Base-by-base conservation (phyloP, 768 basidiomycete species). In the Suillus occidentalis region DNA sequence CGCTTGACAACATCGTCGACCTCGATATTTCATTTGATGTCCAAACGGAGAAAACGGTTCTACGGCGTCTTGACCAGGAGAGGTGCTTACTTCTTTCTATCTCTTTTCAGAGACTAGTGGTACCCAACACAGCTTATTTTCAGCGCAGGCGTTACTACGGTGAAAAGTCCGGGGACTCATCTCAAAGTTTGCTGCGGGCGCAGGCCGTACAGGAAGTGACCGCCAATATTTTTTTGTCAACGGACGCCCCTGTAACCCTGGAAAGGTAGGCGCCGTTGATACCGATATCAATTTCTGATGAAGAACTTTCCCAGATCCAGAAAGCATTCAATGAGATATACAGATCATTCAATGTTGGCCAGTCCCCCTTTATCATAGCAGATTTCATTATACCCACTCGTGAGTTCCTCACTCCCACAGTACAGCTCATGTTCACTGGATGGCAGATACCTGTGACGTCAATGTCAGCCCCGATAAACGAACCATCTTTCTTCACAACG, bases 401-500 rank as follows among this genome's bases (percentile, higher is more conserved):
- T 94, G 65, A 8, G 87, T 66, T 14, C 16, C 31, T 36, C 52
- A 20, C 56, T 40, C 34, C 61, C 4, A 10, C 18, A 0, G 1
- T 31, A 20, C 12, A 20, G 18, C 58, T 59, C 40, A 28, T 59
- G 25, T 20, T 59, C 3, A 59, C 58, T 31, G 25, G 40, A 42
- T 10, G 1, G 7, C 67, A 95, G 94, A 88, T 63, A 80, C 86
- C 0, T 92, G 87, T 70, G 97, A 99, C 72, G 88, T 99, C 71
- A 99, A 99, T 66, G 92, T 99, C 65, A 93, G 89, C 66, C 97
- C 97, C 0, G 97, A 99, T 79, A 99, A 99, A 72, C 85, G 97
- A n/a, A 96, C 94, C 0, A 91, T 99, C 43, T 89, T 97, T 60
- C 72, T 99, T 13, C 95, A 98, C 69, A 89, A 89, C 73, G 97